Evolutionary conservation across 768 basidiomycete genomes (phyloP).

Genomic region (Rhodosporidiobolus sp.): DNA sequence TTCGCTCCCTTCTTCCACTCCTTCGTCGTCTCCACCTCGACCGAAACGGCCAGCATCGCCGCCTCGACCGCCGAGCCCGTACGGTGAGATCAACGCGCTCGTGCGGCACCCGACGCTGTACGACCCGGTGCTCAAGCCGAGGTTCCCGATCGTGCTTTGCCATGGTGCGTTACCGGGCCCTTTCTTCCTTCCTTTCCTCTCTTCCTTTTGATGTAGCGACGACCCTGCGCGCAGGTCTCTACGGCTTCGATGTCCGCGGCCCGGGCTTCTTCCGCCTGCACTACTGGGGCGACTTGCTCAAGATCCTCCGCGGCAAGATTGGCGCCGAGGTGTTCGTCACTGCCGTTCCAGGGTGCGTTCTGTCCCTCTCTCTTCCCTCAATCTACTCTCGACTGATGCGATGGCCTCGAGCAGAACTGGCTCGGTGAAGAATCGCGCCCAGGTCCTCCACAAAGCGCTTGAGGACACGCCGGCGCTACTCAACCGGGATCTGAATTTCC

Average conservation of each 20-base stretch:
- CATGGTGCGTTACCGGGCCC: constrained; percentile 65
- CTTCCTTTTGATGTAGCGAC: neutral
- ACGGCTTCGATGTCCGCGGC: constrained; percentile 76
- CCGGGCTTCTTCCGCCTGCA: constrained; percentile 56
- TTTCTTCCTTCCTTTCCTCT: constrained; percentile 13
- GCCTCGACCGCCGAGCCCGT: constrained; percentile 20
- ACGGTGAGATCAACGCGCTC: constrained; percentile 49
- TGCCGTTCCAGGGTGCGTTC: constrained; percentile 74
- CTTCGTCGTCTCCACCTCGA: neutral
- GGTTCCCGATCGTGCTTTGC: constrained; percentile 89
- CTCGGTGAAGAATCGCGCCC: constrained; percentile 75
- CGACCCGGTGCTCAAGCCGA: constrained; percentile 72
- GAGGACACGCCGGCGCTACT: constrained; percentile 56
- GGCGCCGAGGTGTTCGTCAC: constrained; percentile 96
- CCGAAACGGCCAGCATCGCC: neutral
- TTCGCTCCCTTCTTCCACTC: neutral
- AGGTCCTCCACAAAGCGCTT: constrained; percentile 69
- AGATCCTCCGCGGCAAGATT: constrained; percentile 70
- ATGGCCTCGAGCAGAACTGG: constrained; percentile 90
- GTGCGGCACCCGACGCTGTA: constrained; percentile 73
- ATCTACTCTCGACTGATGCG: too few species aligned
- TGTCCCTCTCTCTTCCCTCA: neutral
- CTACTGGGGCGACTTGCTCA: constrained; percentile 89
- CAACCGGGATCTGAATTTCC: constrained; percentile 81
- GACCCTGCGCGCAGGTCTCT: constrained; percentile 59